Conservation (phyloP, 148 eudicot genomes). For the Vaccinium macrocarpon region DNA sequence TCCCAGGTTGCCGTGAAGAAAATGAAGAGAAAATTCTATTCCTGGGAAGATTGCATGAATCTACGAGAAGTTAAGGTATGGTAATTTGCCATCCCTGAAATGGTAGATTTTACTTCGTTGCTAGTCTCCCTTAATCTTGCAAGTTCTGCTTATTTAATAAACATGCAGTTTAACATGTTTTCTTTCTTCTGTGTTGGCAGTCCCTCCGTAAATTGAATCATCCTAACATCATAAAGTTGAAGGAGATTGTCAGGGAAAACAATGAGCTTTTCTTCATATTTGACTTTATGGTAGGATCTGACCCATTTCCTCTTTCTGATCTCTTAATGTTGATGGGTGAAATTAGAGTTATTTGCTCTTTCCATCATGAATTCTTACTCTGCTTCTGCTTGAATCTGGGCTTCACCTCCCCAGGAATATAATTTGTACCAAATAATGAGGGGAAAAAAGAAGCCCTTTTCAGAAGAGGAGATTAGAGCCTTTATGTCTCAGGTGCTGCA, state of each 20-base stretch:
- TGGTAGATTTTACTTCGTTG: conserved; percentile 6
- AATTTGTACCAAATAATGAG: conserved; percentile 87
- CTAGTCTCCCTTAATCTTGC: not conserved
- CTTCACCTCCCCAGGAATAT: conserved; percentile 52
- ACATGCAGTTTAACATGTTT: not conserved
- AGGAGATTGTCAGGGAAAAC: conserved; percentile 84
- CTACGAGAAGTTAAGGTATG: conserved; percentile 92
- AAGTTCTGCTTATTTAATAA: not conserved
- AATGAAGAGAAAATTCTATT: conserved; percentile 89
- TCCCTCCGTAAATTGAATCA: conserved; percentile 79
- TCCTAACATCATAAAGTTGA: conserved; percentile 94
- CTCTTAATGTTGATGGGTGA: not conserved
- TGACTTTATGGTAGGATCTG: conserved; percentile 77
- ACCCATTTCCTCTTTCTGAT: conserved; percentile 9
- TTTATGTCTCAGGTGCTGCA: conserved; percentile 70
- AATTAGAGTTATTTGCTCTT: not conserved
- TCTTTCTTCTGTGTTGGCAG: conserved; percentile 38
- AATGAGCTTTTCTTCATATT: conserved; percentile 85
- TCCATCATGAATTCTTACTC: not conserved
- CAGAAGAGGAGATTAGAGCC: conserved; percentile 78
- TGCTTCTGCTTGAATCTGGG: conserved; percentile 11
- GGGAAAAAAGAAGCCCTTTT: conserved; percentile 55
- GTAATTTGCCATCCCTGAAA: not conserved
- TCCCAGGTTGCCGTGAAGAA: conserved; percentile 92
- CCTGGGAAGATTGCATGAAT: conserved; percentile 90